Evolutionary conservation across 805 yeast genomes (phyloP).

Genomic region (Teunomyces tritomae): DNA sequence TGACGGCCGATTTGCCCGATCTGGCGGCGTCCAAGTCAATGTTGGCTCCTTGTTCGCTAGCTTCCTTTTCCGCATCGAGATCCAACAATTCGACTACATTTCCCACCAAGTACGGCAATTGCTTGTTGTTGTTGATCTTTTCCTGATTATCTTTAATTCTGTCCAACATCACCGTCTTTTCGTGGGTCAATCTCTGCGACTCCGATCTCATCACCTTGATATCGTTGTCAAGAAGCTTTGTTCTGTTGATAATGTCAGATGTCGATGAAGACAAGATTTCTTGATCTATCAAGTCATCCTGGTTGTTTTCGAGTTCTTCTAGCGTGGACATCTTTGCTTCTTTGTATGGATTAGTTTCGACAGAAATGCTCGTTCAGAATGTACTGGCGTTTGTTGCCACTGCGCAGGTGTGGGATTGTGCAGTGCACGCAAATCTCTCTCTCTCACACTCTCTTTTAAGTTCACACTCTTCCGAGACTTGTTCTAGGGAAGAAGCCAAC

Average conservation of each 20-base stretch:
- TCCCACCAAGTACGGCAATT: conserved; percentile 93
- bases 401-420: neutral
- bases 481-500: too few relatives aligned
- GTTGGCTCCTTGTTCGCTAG: conserved; percentile 89
- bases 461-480: too few relatives aligned
- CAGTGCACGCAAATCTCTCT: neutral
- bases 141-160: conserved; percentile 94
- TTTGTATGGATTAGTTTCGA: neutral
- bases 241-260: conserved; percentile 78
- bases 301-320: conserved; percentile 67
- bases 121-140: conserved; percentile 92
- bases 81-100: conserved; percentile 94
- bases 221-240: conserved; percentile 88
- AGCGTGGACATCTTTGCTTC: conserved; percentile 65
- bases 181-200: conserved; percentile 85
- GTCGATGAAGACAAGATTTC: conserved; percentile 80
- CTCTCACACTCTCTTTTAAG: neutral
- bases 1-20: conserved; percentile 95
- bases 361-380: neutral
- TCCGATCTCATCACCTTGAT: conserved; percentile 94
- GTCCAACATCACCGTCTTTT: conserved; percentile 87
- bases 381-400: conserved; percentile 3
- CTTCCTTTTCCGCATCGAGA: conserved; percentile 79
- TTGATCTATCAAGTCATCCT: conserved; percentile 62
- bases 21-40: conserved; percentile 89